Conservation (phyloP, 2,329 filamentous ascomycete genomes). For the Ambrosiella cleistominuta region DNA sequence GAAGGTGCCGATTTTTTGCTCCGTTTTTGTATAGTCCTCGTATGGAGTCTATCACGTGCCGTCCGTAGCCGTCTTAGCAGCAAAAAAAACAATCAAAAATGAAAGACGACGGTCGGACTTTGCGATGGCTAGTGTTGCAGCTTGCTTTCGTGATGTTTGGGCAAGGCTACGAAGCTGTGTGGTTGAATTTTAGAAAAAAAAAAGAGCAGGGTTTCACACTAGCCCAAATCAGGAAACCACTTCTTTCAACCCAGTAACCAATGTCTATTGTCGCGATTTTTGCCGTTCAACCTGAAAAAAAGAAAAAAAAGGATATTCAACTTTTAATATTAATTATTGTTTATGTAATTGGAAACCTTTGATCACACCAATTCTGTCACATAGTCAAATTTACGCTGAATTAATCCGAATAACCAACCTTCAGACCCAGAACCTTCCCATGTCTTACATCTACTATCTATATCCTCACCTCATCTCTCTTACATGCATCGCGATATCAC, state of each 20-base stretch:
- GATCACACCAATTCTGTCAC: not conserved
- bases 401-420: not conserved
- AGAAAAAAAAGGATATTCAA: not conserved
- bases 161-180: slow-evolving; percentile 7
- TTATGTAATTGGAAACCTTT: not conserved
- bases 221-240: slow-evolving; percentile 15
- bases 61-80: not conserved
- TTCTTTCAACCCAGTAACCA: slow-evolving; percentile 6
- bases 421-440: not conserved
- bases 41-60: not conserved
- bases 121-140: not conserved
- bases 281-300: not conserved
- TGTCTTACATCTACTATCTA: not conserved
- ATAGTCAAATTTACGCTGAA: not conserved
- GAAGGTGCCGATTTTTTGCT: too few species aligned
- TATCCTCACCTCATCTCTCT: not conserved
- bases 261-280: not conserved
- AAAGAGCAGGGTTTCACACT: slow-evolving; percentile 13
- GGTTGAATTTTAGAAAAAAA: not conserved
- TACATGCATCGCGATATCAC: not conserved
- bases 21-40: not conserved
- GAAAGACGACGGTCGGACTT: not conserved
- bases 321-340: not conserved
- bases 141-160: slow-evolving; percentile 7
- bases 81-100: not conserved